A percentile compares a stretch with the other conserved stretches of the same genome.
phyloP scores from a whole-genome alignment of 495 filamentous ascomycete genomes.

The Talaromyces adpressus region DNA sequence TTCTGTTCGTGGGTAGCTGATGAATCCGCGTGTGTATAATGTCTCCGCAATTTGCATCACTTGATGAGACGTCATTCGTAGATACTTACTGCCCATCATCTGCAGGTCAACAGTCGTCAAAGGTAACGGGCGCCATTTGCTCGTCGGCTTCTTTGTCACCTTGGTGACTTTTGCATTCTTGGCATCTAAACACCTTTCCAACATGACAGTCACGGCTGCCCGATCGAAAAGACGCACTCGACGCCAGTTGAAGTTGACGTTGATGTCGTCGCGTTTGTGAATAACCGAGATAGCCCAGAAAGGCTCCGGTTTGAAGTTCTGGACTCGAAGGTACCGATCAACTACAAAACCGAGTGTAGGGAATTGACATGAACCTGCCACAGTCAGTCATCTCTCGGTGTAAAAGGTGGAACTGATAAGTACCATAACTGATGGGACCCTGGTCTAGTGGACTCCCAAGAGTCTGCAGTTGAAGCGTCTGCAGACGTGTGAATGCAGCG shows the following conservation, averaged over 20 bases:
- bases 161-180: constrained; percentile 72
- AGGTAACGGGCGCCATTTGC: constrained; percentile 88
- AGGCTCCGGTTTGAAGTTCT: constrained; percentile 84
- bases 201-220: constrained; percentile 69
- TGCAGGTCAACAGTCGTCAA: constrained; percentile 98
- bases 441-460: constrained; percentile 56
- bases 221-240: constrained; percentile 83
- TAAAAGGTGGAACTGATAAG: not conserved
- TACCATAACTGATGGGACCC: constrained; percentile 81
- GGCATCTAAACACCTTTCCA: constrained; percentile 76
- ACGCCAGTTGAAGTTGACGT: constrained; percentile 80
- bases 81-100: constrained; percentile 83
- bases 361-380: constrained; percentile 85
- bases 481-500: constrained; percentile 83
- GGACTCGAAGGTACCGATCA: constrained; percentile 85
- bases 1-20: constrained; percentile 95
- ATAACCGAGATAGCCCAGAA: constrained; percentile 92
- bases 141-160: constrained; percentile 82
- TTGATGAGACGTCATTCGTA: constrained; percentile 75
- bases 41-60: constrained; percentile 86
- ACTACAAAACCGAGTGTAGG: constrained; percentile 96
- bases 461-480: constrained; percentile 64
- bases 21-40: constrained; percentile 92
- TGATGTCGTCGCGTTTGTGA: constrained; percentile 66
- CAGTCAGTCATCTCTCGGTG: constrained; percentile 14